Conservation (phyloP, 176 grass and related monocot genomes). For the Cymbopogon citratus region DNA sequence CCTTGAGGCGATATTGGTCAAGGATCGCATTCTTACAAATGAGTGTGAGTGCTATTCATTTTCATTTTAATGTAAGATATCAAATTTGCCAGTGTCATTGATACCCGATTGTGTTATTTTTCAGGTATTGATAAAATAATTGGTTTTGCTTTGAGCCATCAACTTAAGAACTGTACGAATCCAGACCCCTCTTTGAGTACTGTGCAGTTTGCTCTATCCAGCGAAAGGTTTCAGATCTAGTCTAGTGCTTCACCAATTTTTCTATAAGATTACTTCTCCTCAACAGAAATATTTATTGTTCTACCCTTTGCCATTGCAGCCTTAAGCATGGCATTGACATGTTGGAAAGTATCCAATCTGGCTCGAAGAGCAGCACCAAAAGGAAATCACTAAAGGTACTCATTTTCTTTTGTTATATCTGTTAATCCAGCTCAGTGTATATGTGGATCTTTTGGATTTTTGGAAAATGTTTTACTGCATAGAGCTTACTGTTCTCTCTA, state of each 20-base stretch:
- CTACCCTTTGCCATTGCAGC: slow-evolving; percentile 42
- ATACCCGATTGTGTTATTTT: slow-evolving; percentile 7
- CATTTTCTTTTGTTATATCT: slow-evolving; percentile 7
- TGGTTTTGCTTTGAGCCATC: slow-evolving; percentile 84
- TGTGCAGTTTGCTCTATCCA: slow-evolving; percentile 47
- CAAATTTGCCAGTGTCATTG: slow-evolving; percentile 18
- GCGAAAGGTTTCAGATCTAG: slow-evolving; percentile 60
- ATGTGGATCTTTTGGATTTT: not conserved
- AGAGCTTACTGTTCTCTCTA: slow-evolving; percentile 28
- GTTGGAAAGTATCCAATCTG: slow-evolving; percentile 67
- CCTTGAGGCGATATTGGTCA: slow-evolving; percentile 62
- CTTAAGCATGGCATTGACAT: slow-evolving; percentile 74
- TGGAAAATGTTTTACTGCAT: slow-evolving; percentile 6
- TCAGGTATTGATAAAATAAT: slow-evolving; percentile 90
- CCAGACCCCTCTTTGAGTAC: slow-evolving; percentile 32
- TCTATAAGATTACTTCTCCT: not conserved
- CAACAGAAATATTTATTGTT: slow-evolving; percentile 10
- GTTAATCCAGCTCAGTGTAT: not conserved
- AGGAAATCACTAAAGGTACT: slow-evolving; percentile 90
- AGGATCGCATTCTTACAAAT: slow-evolving; percentile 85
- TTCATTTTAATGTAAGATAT: slow-evolving; percentile 17
- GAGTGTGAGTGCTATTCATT: slow-evolving; percentile 61
- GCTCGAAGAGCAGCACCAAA: slow-evolving; percentile 56
- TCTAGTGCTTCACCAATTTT: slow-evolving; percentile 12
- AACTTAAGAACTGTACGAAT: slow-evolving; percentile 54